phyloP scores from a whole-genome alignment of 169 alveolate species.

The Plasmodium knowlesi region DNA sequence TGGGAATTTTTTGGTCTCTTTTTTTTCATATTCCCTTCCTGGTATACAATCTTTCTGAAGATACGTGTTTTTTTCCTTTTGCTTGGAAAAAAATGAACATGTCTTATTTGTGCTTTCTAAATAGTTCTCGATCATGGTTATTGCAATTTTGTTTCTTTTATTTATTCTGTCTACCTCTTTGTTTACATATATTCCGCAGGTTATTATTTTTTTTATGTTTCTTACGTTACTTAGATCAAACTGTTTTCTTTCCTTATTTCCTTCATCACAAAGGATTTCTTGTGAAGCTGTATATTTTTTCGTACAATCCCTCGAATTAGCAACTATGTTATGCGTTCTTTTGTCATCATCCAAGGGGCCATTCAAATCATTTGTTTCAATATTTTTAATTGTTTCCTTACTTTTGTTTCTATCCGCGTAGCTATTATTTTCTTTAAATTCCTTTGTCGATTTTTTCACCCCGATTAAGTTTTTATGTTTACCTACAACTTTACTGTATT shows the following conservation, averaged over 20 bases:
- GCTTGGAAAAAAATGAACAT: constrained; percentile 33
- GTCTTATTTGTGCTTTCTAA: constrained; percentile 20
- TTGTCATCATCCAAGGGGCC: constrained; percentile 11
- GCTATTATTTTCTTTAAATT: not conserved
- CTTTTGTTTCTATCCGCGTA: not conserved
- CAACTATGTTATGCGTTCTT: constrained; percentile 12
- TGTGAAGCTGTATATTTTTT: not conserved
- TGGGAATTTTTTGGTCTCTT: constrained; percentile 13
- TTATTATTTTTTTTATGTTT: constrained; percentile 73
- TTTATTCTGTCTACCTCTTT: constrained; percentile 63
- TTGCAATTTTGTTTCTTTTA: constrained; percentile 65
- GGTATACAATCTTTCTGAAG: not conserved
- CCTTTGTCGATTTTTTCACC: not conserved
- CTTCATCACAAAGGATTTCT: not conserved
- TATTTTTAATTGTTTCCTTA: constrained; percentile 11
- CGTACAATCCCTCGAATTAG: constrained; percentile 6
- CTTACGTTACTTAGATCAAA: constrained; percentile 52
- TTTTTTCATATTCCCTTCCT: constrained; percentile 16
- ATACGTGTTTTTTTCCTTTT: constrained; percentile 18
- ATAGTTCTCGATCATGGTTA: constrained; percentile 61
- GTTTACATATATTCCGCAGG: constrained; percentile 64
- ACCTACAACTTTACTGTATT: not conserved
- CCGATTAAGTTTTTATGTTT: not conserved
- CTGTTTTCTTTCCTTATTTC: constrained; percentile 24
- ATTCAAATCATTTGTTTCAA: constrained; percentile 9